Base-by-base conservation (phyloP, 495 filamentous ascomycete species). In the Aspergillus nidulans region DNA sequence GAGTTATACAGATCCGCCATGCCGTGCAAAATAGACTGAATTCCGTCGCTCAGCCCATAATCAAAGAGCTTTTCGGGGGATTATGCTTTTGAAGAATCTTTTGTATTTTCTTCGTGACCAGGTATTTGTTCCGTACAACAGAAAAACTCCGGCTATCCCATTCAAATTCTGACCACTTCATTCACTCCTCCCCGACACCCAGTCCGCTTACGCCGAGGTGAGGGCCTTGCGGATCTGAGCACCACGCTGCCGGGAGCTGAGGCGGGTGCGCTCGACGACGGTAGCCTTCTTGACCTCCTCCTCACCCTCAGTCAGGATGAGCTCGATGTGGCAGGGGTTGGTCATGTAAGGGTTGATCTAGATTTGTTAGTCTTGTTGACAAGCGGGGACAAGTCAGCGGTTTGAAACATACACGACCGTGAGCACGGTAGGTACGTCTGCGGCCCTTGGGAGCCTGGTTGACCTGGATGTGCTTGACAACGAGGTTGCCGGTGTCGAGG, bases 291-390 rank as follows among this genome's bases (percentile, higher is more conserved):
- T 82, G 58, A 96, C 86, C 59, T 87, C 81, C 61, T 74, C 69
- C 82, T 99, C 94, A 67, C 82, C 89, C 82, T 99, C 95, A 67
- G 95, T 96, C 62, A 99, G 85, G 86, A 99, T 97, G 56, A 97
- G 79, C 81, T 99, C 94, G 77, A 99, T 94, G 83, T 99, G 94
- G 86, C 91, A 99, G 58, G 94, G 94, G 83, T 96, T 95, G 53
- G 90, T 96, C 95, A 97, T 97, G 84, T 97, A 97, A 52, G 91
- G 92, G 83, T 96, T 97, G 81, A 97, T 97, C 91, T 96, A 69
- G 15, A 24, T 44, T 51, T 8, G 21, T 56, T 20, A 26, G 46
- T 18, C 21, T 43, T 30, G 25, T 13, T 40, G 30, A 12, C 30
- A 34, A 34, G 30, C 30, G 30, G 30, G 4, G 9, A 13, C 15